Evolutionary conservation across 2,329 filamentous ascomycete genomes (phyloP), one percentile per base, ranked within the genome.

Genomic region (Hysterium pulicare): DNA sequence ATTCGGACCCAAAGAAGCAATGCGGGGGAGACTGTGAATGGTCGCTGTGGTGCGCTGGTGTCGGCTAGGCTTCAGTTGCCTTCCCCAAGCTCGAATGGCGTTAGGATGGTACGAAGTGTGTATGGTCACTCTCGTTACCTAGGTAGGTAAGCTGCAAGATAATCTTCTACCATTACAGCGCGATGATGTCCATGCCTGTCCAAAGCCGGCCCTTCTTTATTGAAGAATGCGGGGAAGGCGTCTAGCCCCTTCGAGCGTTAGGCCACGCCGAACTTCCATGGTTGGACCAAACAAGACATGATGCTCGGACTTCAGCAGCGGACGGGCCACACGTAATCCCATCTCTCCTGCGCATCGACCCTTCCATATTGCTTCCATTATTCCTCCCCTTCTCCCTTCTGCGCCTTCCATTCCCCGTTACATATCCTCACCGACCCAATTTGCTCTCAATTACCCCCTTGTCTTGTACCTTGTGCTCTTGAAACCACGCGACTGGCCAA

Each of bases 181-280:
- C n/a, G n/a, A n/a, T n/a, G n/a, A n/a, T n/a, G n/a, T n/a, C n/a
- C n/a, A n/a, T n/a, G n/a, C n/a, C n/a, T n/a, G n/a, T n/a, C n/a
- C n/a, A n/a, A n/a, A n/a, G n/a, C n/a, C n/a, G n/a, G n/a, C n/a
- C 8, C 13, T 19, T 59, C 54, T 49, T 60, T 48, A 46, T 41
- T 53, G 42, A 40, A 49, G 44, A 62, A 58, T 66, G 62, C 62
- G 62, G 62, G 61, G 62, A 62, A 64, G 38, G 15, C 30, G 34
- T n/a, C 45, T 58, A 43, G 37, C 57, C 51, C 20, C 11, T 48
- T 20, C 1, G 11, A 36, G 47, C 37, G 21, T 43, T 57, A 54
- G 55, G 41, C 34, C 36, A 21, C 13, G 30, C 34, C 26, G 38
- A 44, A 32, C 31, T 28, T 8, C 24, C 24, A 13, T 28, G 24